These are phyloP conservation scores for Penicillium paxilli DNA, from an alignment of 495 filamentous ascomycete genomes.

Conservation along the genomic window DNA sequence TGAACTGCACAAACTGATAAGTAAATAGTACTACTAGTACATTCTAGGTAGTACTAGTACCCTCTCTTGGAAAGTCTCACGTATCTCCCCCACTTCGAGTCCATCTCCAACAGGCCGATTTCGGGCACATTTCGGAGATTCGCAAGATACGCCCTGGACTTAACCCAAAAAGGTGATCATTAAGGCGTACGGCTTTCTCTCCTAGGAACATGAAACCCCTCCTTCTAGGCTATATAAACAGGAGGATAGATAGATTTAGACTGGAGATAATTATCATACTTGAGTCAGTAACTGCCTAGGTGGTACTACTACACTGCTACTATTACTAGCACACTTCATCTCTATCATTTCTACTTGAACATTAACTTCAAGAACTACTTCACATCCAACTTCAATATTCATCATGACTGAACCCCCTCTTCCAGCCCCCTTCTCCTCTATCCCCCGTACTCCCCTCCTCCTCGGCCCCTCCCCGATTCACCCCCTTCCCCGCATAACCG, in stretches of 20 bases:
- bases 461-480: slow-evolving; percentile 63
- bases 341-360: too few relatives aligned
- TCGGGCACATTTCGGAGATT: slow-evolving; percentile 7
- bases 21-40: too few relatives aligned
- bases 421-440: slow-evolving; percentile 57
- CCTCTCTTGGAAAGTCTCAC: too few relatives aligned
- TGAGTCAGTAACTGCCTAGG: too few relatives aligned
- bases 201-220: background rate
- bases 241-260: too few relatives aligned
- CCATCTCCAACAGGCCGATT: slow-evolving; percentile 4
- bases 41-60: too few relatives aligned
- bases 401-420: slow-evolving; percentile 30
- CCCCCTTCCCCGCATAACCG: slow-evolving; percentile 55
- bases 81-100: background rate
- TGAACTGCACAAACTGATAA: too few relatives aligned
- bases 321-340: too few relatives aligned
- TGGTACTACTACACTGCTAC: too few relatives aligned
- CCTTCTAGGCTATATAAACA: background rate
- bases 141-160: background rate
- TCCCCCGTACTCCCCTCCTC: slow-evolving; percentile 53
- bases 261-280: too few relatives aligned
- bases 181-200: slow-evolving; percentile 1
- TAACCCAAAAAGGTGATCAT: slow-evolving; percentile 11
- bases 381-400: background rate
- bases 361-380: background rate